phyloP scores from a whole-genome alignment of 192 early-diverging fungal species.

The Coemansia sp. region DNA sequence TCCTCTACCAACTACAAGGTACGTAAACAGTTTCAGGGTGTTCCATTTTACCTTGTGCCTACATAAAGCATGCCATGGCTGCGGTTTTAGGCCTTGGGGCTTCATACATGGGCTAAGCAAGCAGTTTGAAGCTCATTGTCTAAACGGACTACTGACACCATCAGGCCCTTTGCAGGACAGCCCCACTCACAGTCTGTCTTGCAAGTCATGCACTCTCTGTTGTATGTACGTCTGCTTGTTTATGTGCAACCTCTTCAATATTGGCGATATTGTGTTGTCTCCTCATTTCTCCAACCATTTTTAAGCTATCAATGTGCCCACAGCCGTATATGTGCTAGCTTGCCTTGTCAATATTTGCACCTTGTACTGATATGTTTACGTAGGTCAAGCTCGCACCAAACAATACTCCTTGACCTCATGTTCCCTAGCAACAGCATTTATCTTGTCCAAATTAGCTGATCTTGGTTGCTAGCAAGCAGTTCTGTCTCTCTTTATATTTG shows the following conservation, averaged over 20 bases:
- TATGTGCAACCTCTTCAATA: not conserved
- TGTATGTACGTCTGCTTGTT: not conserved
- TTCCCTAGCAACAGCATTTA: not conserved
- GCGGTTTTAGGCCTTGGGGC: no score
- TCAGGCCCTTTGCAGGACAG: not conserved
- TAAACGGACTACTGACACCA: not conserved
- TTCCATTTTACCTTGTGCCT: not conserved
- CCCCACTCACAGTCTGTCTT: not conserved
- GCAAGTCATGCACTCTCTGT: not conserved
- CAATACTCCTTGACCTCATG: not conserved
- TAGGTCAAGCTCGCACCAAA: not conserved
- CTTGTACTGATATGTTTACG: not conserved
- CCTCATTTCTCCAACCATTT: not conserved
- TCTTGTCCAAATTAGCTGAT: not conserved
- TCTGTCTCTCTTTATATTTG: not conserved
- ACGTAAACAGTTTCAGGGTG: no score
- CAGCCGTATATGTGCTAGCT: not conserved
- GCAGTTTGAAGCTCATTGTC: not conserved
- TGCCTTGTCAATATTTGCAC: not conserved
- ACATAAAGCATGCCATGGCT: not conserved
- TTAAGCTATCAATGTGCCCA: not conserved
- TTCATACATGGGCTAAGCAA: not conserved
- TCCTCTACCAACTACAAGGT: no score
- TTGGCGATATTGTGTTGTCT: not conserved
- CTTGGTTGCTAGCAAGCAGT: not conserved